Base-by-base conservation (phyloP, 2,329 filamentous ascomycete species). In the Scortechinia acanthostroma region DNA sequence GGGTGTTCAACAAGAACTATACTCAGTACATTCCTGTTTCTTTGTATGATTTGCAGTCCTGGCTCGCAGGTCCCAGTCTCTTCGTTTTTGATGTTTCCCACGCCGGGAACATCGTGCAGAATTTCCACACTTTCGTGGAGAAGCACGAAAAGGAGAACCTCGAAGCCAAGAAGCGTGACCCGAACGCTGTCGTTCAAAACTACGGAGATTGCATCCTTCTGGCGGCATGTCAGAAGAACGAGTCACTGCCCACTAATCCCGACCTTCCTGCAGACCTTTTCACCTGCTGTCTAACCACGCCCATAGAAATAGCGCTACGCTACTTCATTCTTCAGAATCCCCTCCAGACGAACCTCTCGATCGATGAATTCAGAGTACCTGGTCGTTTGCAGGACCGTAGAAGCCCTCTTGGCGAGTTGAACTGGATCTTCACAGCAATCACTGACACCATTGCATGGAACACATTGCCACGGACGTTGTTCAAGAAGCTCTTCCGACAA, bases 371-470 rank as follows among this genome's bases (percentile, higher is more conserved):
- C 35, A 86, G 89, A 62, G 88, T 98, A 16, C 91, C 91, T 2
- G 93, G 93, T 23, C 83, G 90, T 50, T 77, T 97, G 35, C 91
- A 95, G 58, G 93, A 98, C 64, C 79, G 93, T 48, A 77, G 93
- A 57, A 97, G 93, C 43, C 93, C 93, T 5, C 75, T 98, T 23
- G 93, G 93, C 50, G 93, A 98, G 66, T 72, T 98, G 14, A 98
- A 98, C 58, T 98, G 93, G 93, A 98, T 98, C 25, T 97, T 98
- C 59, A 98, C 93, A 1, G 93, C 93, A 45, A 97, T 98, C 52
- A 98, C 93, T 0, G 93, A 98, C 60, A 97, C 91, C 1, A 98
- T 98, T 55, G 93, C 93, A 0, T 98, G 93, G 93, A 97, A 95
- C 22, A 94, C 89, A 3, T 69, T 98, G 3, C 88, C 91, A 2